Evolutionary conservation across 345 rosid genomes (phyloP).

Genomic region (Eucalyptus sideroxylon): DNA sequence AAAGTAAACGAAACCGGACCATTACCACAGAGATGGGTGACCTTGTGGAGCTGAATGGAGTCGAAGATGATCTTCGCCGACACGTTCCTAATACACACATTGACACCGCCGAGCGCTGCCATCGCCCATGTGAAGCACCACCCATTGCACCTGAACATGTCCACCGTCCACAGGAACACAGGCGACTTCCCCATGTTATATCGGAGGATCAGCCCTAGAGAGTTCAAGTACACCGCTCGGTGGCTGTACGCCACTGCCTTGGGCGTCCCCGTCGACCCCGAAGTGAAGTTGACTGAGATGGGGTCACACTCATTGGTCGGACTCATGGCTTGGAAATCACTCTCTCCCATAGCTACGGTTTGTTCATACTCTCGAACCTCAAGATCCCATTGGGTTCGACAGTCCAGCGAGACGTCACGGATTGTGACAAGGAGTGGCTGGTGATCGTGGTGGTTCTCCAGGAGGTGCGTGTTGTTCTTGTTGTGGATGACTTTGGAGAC

Average conservation of each 20-base stretch:
- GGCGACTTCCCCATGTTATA: constrained; percentile 14
- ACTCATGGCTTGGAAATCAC: constrained; percentile 10
- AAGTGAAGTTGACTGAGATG: constrained; percentile 41
- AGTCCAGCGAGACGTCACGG: accelerated
- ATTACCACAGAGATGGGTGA: constrained; percentile 35
- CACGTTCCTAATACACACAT: too few species aligned
- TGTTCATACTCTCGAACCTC: neutral
- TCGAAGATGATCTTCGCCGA: neutral
- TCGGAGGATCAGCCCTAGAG: constrained; percentile 16
- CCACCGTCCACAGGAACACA: constrained; percentile 6
- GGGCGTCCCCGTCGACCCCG: constrained; percentile 50
- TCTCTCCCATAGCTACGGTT: constrained; percentile 7
- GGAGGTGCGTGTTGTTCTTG: too few species aligned
- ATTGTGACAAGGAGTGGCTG: too few species aligned
- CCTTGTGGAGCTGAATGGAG: constrained; percentile 4
- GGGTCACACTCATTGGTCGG: constrained; percentile 32
- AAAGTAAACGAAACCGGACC: neutral
- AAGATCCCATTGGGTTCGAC: too few species aligned
- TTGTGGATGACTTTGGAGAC: too few species aligned
- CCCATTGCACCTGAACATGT: too few species aligned
- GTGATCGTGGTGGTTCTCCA: too few species aligned
- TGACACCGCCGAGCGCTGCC: too few species aligned
- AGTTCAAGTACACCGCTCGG: constrained; percentile 35
- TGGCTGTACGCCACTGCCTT: constrained; percentile 52
- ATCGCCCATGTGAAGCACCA: too few species aligned